Evolutionary conservation across 768 basidiomycete genomes (phyloP), one percentile per base, ranked within the genome.

Genomic region (Tephrocybe sp.): DNA sequence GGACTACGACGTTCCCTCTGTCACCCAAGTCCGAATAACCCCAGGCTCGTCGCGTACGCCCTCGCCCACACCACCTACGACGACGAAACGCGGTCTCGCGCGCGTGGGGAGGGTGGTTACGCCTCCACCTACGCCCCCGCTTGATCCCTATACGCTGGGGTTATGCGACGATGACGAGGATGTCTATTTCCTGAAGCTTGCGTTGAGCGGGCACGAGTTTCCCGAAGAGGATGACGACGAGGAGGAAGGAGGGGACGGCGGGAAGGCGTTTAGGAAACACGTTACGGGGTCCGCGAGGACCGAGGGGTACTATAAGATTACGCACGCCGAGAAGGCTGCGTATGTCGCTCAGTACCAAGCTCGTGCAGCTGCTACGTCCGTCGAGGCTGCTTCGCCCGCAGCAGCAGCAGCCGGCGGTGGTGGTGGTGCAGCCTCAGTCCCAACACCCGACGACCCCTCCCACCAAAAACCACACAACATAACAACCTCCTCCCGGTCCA

Each of bases 221-320:
- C 55, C 62, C 8, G 51, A 50, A 1, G 52, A 55, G 22, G 61
- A 61, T 30, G 57, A 54, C 50, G 59, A 53, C 30, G 57, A 49
- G 53, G 58, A 55, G 42, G 25, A 59, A 55, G 42, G 25, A 61
- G 16, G 50, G 65, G 16, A 16, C 69, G 75, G 76, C 34, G 59
- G 71, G 1, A 73, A 76, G 6, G 70, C 80, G n/a, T 80, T 83
- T 68, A 84, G 87, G 30, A 83, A 82, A 45, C 93, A 95, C 62
- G 57, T 81, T 42, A 88, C 88, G 1, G 94, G 94, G 19, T 88
- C 90, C 25, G 92, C 93, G 15, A 83, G 95, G 13, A 92, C 94
- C 1, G 91, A 97, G 65, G 95, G 97, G 3, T 94, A 86, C 69
- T 95, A 95, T 79, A 91, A 93, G 73, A 91, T 98, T 64, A 85